Base-by-base conservation (phyloP, 208 protist genomes). In the Crithidia sp. region DNA sequence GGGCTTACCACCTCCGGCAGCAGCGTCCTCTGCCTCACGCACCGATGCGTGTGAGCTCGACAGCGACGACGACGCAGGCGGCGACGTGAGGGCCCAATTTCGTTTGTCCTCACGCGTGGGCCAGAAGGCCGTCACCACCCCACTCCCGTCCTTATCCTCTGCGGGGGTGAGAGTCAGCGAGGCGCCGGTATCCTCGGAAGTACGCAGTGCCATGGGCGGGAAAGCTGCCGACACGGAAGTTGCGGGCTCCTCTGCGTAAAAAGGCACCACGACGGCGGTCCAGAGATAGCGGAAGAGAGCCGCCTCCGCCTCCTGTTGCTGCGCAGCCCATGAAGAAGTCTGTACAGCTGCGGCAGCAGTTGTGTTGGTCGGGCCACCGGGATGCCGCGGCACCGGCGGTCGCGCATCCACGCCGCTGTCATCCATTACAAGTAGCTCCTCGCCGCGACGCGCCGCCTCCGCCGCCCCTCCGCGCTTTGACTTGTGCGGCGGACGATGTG, bases 251-350 rank as follows among this genome's bases (percentile, higher is more conserved):
- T 47, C 39, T 43, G 61, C 60, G 47, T 86, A 84, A 50, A 79
- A 83, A 0, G 83, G 83, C 17, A 91, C 82, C 49, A 85, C 80
- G 28, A 86, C 83, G 2, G 72, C 54, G 7, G 66, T 65, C 86
- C 82, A 88, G 12, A 91, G 8, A 28, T 66, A 61, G 7, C 43
- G 56, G 67, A 91, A 91, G 8, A 91, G 44, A n/a, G 67, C 74
- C n/a, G 66, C 74, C 44, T 60, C 66, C 17, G 49, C 63, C 36
- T 74, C 59, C 7, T 28, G 44, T 7, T n/a, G 59, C 6, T 67
- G 74, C 36, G 62, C 60, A 7, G 74, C 9, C 58, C 59, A 64
- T 53, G 41, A 63, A 19, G 56, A 40, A 28, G 28, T 28, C 28
- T 28, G 28, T 28, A 28, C 28, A 28, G 28, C 28, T 28, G 28